Evolutionary conservation across 2,329 filamentous ascomycete species (phyloP).

Genomic region (Diplodia seriata): DNA sequence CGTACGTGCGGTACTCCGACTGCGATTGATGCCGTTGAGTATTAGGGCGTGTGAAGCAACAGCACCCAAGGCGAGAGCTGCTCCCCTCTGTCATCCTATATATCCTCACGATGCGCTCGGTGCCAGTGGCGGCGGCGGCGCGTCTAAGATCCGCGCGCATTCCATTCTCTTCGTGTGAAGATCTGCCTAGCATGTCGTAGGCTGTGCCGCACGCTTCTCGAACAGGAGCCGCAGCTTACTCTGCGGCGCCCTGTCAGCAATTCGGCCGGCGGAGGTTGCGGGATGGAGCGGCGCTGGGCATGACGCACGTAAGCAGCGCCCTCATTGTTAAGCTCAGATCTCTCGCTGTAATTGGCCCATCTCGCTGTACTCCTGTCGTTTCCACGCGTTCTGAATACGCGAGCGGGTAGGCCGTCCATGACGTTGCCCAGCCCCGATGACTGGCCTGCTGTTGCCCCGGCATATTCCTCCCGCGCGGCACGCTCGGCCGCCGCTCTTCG

Average conservation of each 20-base stretch:
- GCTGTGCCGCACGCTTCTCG: conserved; percentile 3
- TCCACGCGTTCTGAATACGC: neutral
- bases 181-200: neutral
- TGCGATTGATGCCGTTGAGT: neutral
- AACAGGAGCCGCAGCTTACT: conserved; percentile 8
- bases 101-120: conserved; percentile 8
- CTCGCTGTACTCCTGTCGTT: no score
- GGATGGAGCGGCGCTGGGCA: conserved; percentile 1
- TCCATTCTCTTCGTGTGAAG: neutral
- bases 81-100: neutral
- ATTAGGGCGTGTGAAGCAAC: conserved; percentile 14
- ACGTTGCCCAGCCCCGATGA: neutral
- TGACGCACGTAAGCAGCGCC: conserved; percentile 15
- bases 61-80: neutral
- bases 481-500: conserved; percentile 20
- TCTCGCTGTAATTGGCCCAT: neutral
- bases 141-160: conserved; percentile 5
- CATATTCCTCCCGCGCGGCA: neutral
- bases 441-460: neutral
- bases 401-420: neutral
- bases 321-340: conserved; percentile 2
- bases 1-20: neutral
- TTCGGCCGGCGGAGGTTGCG: conserved; percentile 23
- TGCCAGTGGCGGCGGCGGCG: conserved; percentile 3
- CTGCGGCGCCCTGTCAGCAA: conserved; percentile 1